Percentiles rank a stretch among this genome's conserved stretches.
These are phyloP conservation scores for Tephrocybe sp. DNA, from an alignment of 768 basidiomycete genomes.

Conservation along the genomic window DNA sequence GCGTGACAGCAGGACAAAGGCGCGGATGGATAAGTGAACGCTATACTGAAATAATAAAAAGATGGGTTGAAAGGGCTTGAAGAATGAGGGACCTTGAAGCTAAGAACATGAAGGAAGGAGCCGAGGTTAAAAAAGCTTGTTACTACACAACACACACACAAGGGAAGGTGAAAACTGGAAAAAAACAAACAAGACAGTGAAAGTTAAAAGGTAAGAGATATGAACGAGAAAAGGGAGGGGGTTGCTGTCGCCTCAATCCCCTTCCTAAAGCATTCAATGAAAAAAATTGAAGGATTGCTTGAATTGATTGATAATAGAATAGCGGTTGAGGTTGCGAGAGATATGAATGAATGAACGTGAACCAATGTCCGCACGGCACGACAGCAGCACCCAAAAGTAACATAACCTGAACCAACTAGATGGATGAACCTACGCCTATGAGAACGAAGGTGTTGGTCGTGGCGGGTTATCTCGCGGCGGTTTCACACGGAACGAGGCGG, in stretches of 20 bases:
- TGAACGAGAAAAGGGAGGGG: not conserved
- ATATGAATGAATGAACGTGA: constrained; percentile 7
- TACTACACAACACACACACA: constrained; percentile 8
- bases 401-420: constrained; percentile 12
- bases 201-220: too few species aligned
- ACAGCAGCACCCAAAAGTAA: too few species aligned
- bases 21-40: too few species aligned
- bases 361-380: constrained; percentile 15
- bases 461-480: constrained; percentile 50
- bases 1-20: constrained; percentile 5
- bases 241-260: constrained; percentile 11
- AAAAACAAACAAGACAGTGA: constrained; percentile 18
- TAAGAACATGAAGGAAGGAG: not conserved
- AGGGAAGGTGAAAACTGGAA: constrained; percentile 6
- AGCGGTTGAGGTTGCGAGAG: constrained; percentile 6
- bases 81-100: constrained; percentile 1
- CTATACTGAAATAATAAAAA: not conserved
- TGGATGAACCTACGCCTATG: constrained; percentile 20
- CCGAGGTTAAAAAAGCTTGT: constrained; percentile 14
- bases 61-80: not conserved
- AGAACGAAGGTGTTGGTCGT: constrained; percentile 24
- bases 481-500: constrained; percentile 76
- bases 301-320: constrained; percentile 1
- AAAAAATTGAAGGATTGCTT: not conserved
- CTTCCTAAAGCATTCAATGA: not conserved